Base-by-base conservation (phyloP, 768 basidiomycete species). In the Russula griseocarnosa region DNA sequence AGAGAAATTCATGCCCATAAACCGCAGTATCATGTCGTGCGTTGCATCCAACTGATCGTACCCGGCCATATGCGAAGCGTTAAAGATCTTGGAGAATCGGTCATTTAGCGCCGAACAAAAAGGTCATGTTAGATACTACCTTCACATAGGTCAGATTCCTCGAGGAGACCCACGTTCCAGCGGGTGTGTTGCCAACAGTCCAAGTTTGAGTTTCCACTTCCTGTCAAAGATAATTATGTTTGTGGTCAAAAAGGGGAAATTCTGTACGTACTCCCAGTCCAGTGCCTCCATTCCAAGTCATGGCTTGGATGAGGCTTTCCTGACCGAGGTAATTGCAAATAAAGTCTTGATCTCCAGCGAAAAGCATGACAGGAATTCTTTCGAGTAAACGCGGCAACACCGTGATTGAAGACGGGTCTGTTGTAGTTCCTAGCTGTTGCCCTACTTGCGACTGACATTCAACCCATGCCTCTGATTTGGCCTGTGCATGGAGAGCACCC, bases 1-100 rank as follows among this genome's bases (percentile, higher is more conserved):
- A 28, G 87, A 82, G 70, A 96, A 91, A 77, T 98, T 88, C 64
- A 94, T 85, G 56, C 85, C 88, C 87, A 98, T 92, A 79, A 99
- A 99, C 16, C 97, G 91, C 46, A 97, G 84, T 69, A 99, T 96
- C 97, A 98, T 98, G 74, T 99, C 97, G 73, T 98, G 94, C 4
- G 95, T 80, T 22, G 88, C 85, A 57, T 91, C 82, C 0, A 94
- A 95, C 14, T 90, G 79, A 74, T 99, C 96, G 74, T 79, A 89
- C 14, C 90, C 87, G 9, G 85, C 96, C 97, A 98, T 99, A 75
- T 98, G 97, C 1, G 95, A 98, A 3, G 93, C 92, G 63, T 94
- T 91, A 74, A 88, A 90, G 28, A 97, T 83, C 92, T 94, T 28
- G 34, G n/a, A 11, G 49, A 62, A 47, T 56, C 34, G 40, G 55